Evolutionary conservation across 139 green algal genomes (phyloP).

Genomic region (Chlamydomonas eustigma): DNA sequence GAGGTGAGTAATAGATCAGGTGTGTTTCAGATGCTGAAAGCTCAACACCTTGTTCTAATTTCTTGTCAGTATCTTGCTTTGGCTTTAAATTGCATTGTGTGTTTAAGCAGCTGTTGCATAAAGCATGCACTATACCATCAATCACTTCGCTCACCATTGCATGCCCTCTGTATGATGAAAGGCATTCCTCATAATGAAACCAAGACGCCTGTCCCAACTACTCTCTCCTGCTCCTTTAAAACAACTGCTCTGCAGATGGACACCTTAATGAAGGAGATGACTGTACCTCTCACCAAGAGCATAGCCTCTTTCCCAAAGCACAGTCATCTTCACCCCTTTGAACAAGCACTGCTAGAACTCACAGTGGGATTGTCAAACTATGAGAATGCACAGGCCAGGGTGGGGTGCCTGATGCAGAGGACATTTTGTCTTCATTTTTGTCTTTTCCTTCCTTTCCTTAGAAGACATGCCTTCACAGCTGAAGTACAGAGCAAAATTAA

Average conservation of each 20-base stretch:
- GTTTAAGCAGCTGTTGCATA: neutral
- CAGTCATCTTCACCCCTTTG: constrained; percentile 82
- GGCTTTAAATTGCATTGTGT: neutral
- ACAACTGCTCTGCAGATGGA: constrained; percentile 69
- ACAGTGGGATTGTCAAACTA: constrained; percentile 63
- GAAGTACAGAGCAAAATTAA: no score
- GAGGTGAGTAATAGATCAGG: no score
- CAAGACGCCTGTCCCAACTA: neutral
- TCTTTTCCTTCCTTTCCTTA: no score
- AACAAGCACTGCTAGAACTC: constrained; percentile 83
- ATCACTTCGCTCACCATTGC: neutral
- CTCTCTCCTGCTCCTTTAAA: neutral
- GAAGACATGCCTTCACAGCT: no score
- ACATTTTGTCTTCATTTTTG: no score
- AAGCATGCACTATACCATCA: neutral
- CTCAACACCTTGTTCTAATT: neutral
- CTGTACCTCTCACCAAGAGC: constrained; percentile 56
- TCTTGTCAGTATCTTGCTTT: neutral
- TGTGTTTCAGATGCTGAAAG: no score
- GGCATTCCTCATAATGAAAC: neutral
- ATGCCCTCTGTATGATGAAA: neutral
- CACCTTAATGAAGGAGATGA: constrained; percentile 70
- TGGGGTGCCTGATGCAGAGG: no score
- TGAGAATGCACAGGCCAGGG: neutral
- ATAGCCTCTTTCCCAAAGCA: constrained; percentile 64